Conservation (phyloP, 805 yeast genomes). For the Monosporozyma aquatica region DNA sequence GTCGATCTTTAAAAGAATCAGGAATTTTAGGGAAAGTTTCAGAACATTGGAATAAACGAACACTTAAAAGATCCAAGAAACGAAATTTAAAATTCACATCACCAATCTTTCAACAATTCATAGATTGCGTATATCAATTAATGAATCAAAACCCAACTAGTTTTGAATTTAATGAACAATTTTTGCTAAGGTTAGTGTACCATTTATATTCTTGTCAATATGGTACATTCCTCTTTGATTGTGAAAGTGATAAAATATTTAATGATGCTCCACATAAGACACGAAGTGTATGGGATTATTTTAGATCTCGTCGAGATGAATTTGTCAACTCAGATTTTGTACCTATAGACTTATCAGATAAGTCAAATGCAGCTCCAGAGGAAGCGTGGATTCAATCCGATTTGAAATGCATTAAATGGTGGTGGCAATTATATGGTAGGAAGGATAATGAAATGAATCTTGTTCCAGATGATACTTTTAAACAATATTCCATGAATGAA, state of each 20-base stretch:
- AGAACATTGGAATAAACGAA: background rate
- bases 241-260: slow-evolving; percentile 53
- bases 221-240: slow-evolving; percentile 77
- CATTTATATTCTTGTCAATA: slow-evolving; percentile 91
- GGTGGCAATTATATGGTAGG: slow-evolving; percentile 80
- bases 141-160: slow-evolving; percentile 55
- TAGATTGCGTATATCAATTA: slow-evolving; percentile 82
- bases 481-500: background rate
- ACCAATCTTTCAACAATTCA: slow-evolving; percentile 89
- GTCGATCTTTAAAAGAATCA: background rate
- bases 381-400: slow-evolving; percentile 46
- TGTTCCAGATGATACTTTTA: background rate
- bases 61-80: slow-evolving; percentile 12
- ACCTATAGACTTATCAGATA: too few species aligned
- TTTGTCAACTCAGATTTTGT: slow-evolving; percentile 49
- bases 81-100: slow-evolving; percentile 52
- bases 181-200: slow-evolving; percentile 72
- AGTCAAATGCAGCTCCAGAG: too few species aligned
- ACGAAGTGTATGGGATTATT: slow-evolving; percentile 88
- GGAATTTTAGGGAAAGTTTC: slow-evolving; percentile 1
- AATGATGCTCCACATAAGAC: slow-evolving; percentile 41
- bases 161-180: slow-evolving; percentile 86
- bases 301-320: slow-evolving; percentile 62
- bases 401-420: slow-evolving; percentile 53
- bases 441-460: slow-evolving; percentile 56